Evolutionary conservation across 495 filamentous ascomycete species (phyloP), one percentile per base, ranked within the genome.

Genomic region (Neurospora cerealis): DNA sequence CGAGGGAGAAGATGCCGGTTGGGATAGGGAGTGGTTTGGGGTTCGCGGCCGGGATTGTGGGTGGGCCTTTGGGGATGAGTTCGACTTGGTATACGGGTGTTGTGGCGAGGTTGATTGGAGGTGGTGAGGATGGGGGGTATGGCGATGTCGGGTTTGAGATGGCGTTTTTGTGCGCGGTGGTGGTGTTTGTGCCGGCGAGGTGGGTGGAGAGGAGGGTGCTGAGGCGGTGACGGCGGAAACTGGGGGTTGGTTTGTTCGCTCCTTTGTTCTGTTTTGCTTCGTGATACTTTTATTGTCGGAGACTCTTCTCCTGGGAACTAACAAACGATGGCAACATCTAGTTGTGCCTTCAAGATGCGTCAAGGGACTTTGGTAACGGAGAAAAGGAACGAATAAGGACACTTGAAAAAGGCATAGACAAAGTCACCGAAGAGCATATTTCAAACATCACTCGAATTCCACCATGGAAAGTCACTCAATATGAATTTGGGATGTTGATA

Each of bases 131-230:
- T 1, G 74, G 72, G 72, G n/a, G 19, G 44, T 85, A 86, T 34
- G 88, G 87, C n/a, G 88, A 90, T 76, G 77, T 90, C 46, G 87
- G 86, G 7, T 88, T 88, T 70, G 85, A 89, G 78, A 80, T 90
- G 46, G 83, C 86, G 21, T 81, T 87, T 72, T 80, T 84, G 17
- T 82, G 87, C 6, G 88, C 87, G 1, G 32, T 81, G 32, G 21
- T 73, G n/a, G 78, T 79, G n/a, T 83, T 77, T 62, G 54, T 81
- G 1, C 80, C 79, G 6, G 79, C 78, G 71, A 74, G 81, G 72
- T 80, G 75, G 73, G 54, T 74, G 34, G 79, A 81, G 72, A 48
- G 69, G 38, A 72, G 69, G 71, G 41, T 72, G 24, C 70, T 60
- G n/a, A 70, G 71, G 72, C 40, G 74, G 38, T 74, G 4, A 24